Evolutionary conservation across 345 rosid species (phyloP), one percentile per base, ranked within the genome.

Genomic region (Euphorbia tirucalli): DNA sequence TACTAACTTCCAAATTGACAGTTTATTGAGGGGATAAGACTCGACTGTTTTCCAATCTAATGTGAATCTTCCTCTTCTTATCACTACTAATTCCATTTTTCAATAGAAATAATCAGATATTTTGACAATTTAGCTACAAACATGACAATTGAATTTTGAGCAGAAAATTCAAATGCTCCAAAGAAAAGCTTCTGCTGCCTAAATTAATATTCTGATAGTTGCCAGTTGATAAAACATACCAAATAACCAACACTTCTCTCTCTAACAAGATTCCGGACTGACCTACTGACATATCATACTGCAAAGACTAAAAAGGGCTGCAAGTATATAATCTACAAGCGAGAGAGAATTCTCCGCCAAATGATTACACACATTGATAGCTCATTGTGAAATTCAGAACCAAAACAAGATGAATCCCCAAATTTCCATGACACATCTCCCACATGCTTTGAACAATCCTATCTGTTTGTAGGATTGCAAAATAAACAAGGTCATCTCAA

Each of bases 311-410:
- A 64, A 41, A 41, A 9, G 7, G 3, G 66, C 4, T 41, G 56
- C 54, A 65, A 66, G 25, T 48, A 19, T n/a, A 66, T 48, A 66
- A 48, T 30, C 73, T 68, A 58, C 54, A 41, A 32, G 50, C 24
- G 32, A 63, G 71, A 16, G n/a, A n/a, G n/a, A n/a, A n/a, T n/a
- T n/a, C 65, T 59, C 8, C 30, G n/a, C 58, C 11, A 35, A 2
- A 43, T 52, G 43, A 52, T 22, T 24, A 57, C 24, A 18, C 67
- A 31, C 14, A 24, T 31, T 14, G 27, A 31, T 11, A 49, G 59
- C 31, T 61, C 25, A 31, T 11, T 30, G 44, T 44, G 16, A 35
- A 25, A 46, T 22, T 32, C 32, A 22, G 59, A 60, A 61, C 30
- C 39, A 71, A 71, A 32, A 11, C 30, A 43, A 68, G 39, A 52